Base-by-base conservation (phyloP, 108 stramenopile genomes). In the Cyclotella cryptica region DNA sequence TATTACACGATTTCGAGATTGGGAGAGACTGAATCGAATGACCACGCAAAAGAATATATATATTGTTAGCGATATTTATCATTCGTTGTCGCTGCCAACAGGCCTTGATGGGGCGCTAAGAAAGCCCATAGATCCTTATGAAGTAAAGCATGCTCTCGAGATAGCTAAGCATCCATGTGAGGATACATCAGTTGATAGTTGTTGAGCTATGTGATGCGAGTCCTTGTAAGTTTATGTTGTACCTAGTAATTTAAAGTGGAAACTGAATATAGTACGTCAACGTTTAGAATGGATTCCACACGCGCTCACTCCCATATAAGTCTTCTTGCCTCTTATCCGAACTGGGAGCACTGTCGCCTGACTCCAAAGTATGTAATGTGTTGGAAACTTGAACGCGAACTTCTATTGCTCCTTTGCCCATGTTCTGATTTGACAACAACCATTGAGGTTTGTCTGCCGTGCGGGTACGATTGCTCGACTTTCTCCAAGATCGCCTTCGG, bases 21-120 rank as follows among this genome's bases (percentile, higher is more conserved):
- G 90, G 90, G 90, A 90, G 71, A 85, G 57, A 27, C 66, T 71
- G 24, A 87, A 84, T 66, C 69, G 90, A 14, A 81, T 87, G 5
- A 83, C 84, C 15, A 69, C 72, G 24, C 90, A 90, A 53, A 84
- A 82, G 47, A 86, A 89, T 77, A 68, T 89, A 4, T 69, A 57
- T 27, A 42, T 91, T 13, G 12, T 88, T 4, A 72, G 74, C 35
- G 86, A 77, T 39, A 71, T 30, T 42, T 78, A 43, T 24, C 26
- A 72, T 26, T 67, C 68, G 1, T 17, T 44, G 21, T 28, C 52
- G 18, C 26, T 83, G 77, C 91, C 87, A 21, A 57, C 55, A 72
- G 91, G 88, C 2, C 88, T 88, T 72, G 87, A 91, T 72, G 86
- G 86, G 19, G 86, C 75, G n/a, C 42, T 91, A 13, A 74, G 83